These are phyloP conservation scores for Eucalyptus globulus DNA, from an alignment of 345 rosid species.

Conservation along the genomic window DNA sequence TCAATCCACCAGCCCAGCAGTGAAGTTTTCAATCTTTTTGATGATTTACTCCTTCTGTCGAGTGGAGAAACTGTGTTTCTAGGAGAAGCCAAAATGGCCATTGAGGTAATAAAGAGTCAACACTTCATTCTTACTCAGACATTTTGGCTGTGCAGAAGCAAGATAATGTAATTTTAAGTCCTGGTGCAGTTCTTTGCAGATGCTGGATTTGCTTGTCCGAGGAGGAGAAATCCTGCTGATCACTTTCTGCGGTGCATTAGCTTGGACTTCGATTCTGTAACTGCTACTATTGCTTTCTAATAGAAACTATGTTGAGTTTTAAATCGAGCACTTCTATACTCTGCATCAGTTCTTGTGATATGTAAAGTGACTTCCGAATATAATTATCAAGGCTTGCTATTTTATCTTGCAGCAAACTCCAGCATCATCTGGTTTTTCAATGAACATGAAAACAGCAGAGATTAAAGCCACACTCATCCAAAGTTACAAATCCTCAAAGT, in stretches of 20 bases:
- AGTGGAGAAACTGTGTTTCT: slow-evolving; percentile 17
- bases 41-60: slow-evolving; percentile 23
- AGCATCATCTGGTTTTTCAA: not conserved
- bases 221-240: slow-evolving; percentile 2
- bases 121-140: not conserved
- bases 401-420: not conserved
- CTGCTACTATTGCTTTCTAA: not conserved
- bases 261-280: not conserved
- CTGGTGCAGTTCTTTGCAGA: slow-evolving; percentile 25
- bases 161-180: not conserved
- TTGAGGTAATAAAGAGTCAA: not conserved
- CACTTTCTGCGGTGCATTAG: not conserved
- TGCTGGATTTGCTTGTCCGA: slow-evolving; percentile 38
- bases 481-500: not conserved
- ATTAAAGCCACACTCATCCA: not conserved
- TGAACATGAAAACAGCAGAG: not conserved
- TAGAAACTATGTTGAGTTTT: not conserved
- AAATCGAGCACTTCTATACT: not conserved
- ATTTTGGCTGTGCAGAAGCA: not conserved
- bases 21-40: slow-evolving; percentile 19
- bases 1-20: slow-evolving; percentile 39
- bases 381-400: not conserved
- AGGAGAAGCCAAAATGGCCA: slow-evolving; percentile 1
- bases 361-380: not conserved
- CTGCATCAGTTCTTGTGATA: not conserved